Evolutionary conservation across 768 basidiomycete species (phyloP), one percentile per base, ranked within the genome.

Genomic region (Pleurotus cornucopiae): DNA sequence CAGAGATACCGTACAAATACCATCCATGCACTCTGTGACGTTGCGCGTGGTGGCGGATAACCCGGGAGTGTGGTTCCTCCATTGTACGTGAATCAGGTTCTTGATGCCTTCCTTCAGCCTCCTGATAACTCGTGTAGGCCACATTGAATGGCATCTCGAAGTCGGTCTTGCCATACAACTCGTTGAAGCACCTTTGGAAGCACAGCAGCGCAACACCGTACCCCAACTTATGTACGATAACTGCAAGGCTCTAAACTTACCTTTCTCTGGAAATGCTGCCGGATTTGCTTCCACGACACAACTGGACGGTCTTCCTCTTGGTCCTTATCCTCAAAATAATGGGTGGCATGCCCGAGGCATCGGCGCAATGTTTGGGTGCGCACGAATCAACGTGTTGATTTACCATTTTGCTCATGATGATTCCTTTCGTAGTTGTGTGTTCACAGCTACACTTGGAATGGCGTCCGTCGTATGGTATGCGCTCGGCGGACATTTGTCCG

Each of bases 1-100:
- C n/a, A 81, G 96, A 40, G 96, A 99, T 69, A 95, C 93, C 0
- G 74, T 96, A 13, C 80, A 84, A 56, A 82, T 97, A 49, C 88
- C 89, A 2, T 77, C 83, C 3, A 77, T 77, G 57, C 70, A 80
- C 16, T 85, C 85, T 2, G 88, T 80, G 9, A 89, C 89, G 0
- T 71, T 99, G 45, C 84, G 93, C 18, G 70, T 94, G 63, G 73
- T 86, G 46, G 91, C 92, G 1, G 91, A 98, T 68, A 98, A 98
- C 71, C 96, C 96, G 1, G 96, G 96, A 9, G 85, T 81, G 6
- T 95, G 92, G 89, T 69, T 93, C 60, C 81, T 93, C 67, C 90
- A 91, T 67, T 93, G 85, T 87, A 64, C 54, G 86, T 74, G 30
- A 48, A 63, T 39, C 30, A 49, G 48, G 25, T 18, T 46, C 12